Conservation (phyloP, 1,284 basidiomycete species). For the Ceratobasidium sp. region DNA sequence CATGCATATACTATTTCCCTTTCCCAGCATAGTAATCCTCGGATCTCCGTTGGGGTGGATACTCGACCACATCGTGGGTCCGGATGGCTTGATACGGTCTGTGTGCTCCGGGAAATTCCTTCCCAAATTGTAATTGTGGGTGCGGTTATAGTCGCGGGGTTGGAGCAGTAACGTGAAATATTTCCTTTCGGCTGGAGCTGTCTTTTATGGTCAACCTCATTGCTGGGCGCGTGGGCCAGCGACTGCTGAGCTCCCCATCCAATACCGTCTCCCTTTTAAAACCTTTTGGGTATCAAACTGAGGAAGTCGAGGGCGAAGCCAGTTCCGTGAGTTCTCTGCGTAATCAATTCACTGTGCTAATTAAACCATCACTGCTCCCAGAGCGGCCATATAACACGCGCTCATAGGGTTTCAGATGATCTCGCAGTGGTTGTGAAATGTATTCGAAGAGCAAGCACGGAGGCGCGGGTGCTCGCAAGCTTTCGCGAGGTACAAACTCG, state of each 20-base stretch:
- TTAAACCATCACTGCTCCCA: neutral
- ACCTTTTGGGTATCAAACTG: constrained; percentile 2
- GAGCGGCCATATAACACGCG: constrained; percentile 32
- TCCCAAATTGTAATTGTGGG: neutral
- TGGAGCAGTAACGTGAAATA: neutral
- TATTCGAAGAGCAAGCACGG: constrained; percentile 7
- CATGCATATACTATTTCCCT: neutral
- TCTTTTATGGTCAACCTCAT: constrained; percentile 1
- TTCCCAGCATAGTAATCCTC: constrained; percentile 32
- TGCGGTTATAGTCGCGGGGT: constrained; percentile 13
- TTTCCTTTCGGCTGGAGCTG: neutral
- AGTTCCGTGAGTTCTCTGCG: constrained; percentile 25
- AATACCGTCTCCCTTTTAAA: constrained; percentile 1
- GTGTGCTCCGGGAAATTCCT: constrained; percentile 19
- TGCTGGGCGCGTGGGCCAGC: neutral
- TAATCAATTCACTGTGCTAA: neutral
- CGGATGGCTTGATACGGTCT: constrained; percentile 6
- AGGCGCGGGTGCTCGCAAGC: constrained; percentile 8
- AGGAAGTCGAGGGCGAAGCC: constrained; percentile 11
- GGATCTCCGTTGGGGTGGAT: constrained; percentile 11
- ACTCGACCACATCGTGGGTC: constrained; percentile 26
- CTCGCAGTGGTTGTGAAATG: constrained; percentile 36
- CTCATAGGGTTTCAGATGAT: constrained; percentile 12
- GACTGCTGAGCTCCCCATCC: constrained; percentile 20
- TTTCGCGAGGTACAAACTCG: constrained; percentile 10